phyloP scores from a whole-genome alignment of 306 rosid species.

The Vicia faba region DNA sequence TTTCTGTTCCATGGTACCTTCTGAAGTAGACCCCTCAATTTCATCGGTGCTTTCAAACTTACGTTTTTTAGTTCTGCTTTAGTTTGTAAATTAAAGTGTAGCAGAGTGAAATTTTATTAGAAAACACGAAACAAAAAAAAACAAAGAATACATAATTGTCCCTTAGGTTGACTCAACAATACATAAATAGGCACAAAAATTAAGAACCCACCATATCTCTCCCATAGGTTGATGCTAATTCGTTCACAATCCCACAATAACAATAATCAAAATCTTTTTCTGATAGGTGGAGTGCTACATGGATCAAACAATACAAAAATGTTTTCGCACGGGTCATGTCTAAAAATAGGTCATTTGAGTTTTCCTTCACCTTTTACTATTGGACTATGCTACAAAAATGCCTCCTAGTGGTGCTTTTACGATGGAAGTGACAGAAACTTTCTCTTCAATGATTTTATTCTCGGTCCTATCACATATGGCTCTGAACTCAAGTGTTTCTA shows the following conservation, averaged over 20 bases:
- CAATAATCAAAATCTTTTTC: not conserved
- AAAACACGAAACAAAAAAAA: not conserved
- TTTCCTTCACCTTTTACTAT: no score
- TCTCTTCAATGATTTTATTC: no score
- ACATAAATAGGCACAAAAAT: not conserved
- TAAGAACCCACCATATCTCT: constrained; percentile 6
- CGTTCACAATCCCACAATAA: constrained; percentile 12
- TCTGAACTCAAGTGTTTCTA: no score
- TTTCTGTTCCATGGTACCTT: constrained; percentile 24
- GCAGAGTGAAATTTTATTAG: constrained; percentile 10
- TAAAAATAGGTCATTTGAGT: not conserved
- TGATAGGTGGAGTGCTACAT: not conserved
- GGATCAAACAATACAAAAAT: not conserved
- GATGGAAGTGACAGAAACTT: no score
- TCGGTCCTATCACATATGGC: no score
- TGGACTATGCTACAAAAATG: no score
- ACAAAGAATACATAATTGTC: constrained; percentile 16
- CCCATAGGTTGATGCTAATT: constrained; percentile 16
- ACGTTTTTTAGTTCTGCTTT: constrained; percentile 55
- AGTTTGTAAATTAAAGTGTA: constrained; percentile 22
- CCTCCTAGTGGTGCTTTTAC: no score
- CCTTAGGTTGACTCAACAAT: not conserved
- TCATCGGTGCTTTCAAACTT: constrained; percentile 54
- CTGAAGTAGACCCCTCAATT: constrained; percentile 47
- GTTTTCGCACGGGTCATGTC: not conserved